Percentiles rank a stretch among this genome's conserved stretches.
Evolutionary conservation across 73 alveolate genomes (phyloP).

Genomic region (Symbiodinium pilosum): DNA sequence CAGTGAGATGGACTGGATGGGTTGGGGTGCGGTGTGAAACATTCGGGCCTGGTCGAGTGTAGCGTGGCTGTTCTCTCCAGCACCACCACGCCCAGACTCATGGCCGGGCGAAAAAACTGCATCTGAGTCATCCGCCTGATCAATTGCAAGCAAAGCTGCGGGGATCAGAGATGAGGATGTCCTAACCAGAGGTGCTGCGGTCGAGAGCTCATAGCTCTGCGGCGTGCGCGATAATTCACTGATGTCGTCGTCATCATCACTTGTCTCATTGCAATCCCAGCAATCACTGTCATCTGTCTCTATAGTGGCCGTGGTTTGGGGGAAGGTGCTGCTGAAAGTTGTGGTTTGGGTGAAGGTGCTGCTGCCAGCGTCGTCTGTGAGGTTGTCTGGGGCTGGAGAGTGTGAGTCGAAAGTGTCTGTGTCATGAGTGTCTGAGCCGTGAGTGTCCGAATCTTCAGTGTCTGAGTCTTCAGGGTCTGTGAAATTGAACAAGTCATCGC

Average conservation of each 20-base stretch:
- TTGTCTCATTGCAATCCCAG: slow-evolving; percentile 1
- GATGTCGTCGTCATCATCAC: neutral
- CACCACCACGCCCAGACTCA: neutral
- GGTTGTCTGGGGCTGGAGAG: too few relatives aligned
- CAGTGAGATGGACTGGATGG: neutral
- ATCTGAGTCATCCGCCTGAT: neutral
- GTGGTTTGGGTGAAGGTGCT: neutral
- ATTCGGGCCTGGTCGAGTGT: neutral
- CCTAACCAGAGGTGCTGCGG: neutral
- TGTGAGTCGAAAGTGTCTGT: too few relatives aligned
- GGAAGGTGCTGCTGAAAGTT: neutral
- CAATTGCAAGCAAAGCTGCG: neutral
- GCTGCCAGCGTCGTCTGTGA: neutral
- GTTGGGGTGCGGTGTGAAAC: neutral
- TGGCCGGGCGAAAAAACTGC: neutral
- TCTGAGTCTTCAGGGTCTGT: too few relatives aligned
- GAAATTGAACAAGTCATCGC: neutral
- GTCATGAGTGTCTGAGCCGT: too few relatives aligned
- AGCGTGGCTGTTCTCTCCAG: neutral
- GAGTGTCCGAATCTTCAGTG: too few relatives aligned
- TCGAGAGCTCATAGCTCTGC: neutral
- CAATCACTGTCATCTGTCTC: neutral
- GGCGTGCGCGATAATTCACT: too few relatives aligned
- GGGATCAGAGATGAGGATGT: neutral
- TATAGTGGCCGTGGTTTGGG: neutral